Base-by-base conservation (phyloP, 805 yeast genomes). In the Debaryomyces castellii region DNA sequence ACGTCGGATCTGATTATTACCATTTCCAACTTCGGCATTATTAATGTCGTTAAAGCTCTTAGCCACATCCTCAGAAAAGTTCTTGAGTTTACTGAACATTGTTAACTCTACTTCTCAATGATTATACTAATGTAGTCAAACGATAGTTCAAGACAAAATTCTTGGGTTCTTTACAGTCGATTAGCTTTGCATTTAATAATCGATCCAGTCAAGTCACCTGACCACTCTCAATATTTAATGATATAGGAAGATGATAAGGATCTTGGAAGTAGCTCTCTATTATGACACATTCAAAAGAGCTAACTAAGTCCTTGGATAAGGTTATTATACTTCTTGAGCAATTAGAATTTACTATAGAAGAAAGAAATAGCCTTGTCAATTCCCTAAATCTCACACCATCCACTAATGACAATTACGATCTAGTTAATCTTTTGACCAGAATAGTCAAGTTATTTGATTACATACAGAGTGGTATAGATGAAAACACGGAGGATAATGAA, bases 41-140 rank as follows among this genome's bases (percentile, higher is more conserved):
- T 56, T 62, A 44, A 64, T 42, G 10, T 71, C 76, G 41, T 67
- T 71, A 52, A 72, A 56, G 38, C 69, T 63, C 54, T 71, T 72
- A 41, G 76, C 76, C 54, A 73, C 73, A 46, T 73, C 77, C 49
- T 72, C 77, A 5, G 76, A 69, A 39, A 72, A 66, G 51, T 64
- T 63, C 55, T 67, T 70, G 23, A 73, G 60, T 47, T 69, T 68
- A 44, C 66, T 66, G 62, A 73, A 71, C 77, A 72, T 72, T 16
- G 27, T 30, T 34, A 35, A 20, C 14, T 10, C 12, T 8, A 3
- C 34, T 16, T 14, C 20, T 25, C 34, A 16, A 2, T 16, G 16
- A 17, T 16, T 14, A 16, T 30, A 14, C 18, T 30, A 30, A 7
- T 2, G 17, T 33, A 10, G 16, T 30, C 20, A 30, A 16, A 9